A percentile compares a stretch with the other conserved stretches of the same genome.
Conservation (phyloP, 2,329 filamentous ascomycete species). For the Botrytis hyacinthi region DNA sequence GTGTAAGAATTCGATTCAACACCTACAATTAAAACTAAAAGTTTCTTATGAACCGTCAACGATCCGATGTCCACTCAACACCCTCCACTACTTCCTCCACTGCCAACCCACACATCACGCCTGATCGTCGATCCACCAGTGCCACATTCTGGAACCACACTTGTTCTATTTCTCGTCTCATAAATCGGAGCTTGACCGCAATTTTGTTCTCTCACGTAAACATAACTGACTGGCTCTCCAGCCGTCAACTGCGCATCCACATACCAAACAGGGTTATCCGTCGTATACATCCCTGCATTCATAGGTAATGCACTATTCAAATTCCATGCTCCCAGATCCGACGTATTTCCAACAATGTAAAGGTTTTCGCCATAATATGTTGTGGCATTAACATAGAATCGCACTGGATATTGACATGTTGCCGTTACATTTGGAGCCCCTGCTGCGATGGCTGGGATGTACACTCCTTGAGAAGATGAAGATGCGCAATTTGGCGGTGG, state of each 20-base stretch:
- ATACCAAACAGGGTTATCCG: slow-evolving; percentile 47
- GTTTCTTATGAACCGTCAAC: neutral
- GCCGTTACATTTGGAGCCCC: slow-evolving; percentile 36
- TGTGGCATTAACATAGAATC: slow-evolving; percentile 47
- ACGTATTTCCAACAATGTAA: slow-evolving; percentile 45
- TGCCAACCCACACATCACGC: slow-evolving; percentile 44
- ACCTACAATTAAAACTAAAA: neutral
- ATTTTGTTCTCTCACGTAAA: slow-evolving; percentile 47
- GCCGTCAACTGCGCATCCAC: slow-evolving; percentile 43
- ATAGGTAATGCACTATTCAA: slow-evolving; percentile 38
- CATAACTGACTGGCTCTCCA: slow-evolving; percentile 46
- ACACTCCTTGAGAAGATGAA: slow-evolving; percentile 49
- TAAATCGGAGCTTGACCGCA: slow-evolving; percentile 45
- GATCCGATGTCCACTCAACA: slow-evolving; percentile 24
- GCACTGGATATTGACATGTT: slow-evolving; percentile 40
- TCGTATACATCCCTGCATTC: slow-evolving; percentile 44
- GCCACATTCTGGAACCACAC: slow-evolving; percentile 43
- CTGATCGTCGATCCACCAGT: slow-evolving; percentile 33
- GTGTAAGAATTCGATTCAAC: neutral
- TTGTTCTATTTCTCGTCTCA: slow-evolving; percentile 45
- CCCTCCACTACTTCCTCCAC: slow-evolving; percentile 34
- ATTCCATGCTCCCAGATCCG: slow-evolving; percentile 47
- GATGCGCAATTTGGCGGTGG: slow-evolving; percentile 50
- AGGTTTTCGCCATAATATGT: slow-evolving; percentile 50
- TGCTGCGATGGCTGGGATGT: slow-evolving; percentile 50